Conservation (phyloP, 768 basidiomycete species). For the Chlorophyllum brunneum region DNA sequence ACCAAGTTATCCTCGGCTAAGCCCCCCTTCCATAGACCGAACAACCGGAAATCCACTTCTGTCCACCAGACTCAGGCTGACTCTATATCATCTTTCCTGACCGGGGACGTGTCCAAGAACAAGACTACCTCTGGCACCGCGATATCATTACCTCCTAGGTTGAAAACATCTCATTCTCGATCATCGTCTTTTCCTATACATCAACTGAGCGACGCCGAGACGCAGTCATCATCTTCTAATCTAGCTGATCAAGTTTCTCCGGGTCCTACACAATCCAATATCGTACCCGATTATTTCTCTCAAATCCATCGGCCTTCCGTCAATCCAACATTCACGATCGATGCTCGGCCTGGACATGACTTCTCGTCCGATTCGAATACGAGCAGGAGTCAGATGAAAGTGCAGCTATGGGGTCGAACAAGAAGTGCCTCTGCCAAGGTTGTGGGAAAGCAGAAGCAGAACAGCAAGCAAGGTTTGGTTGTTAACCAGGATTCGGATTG, state of each 20-base stretch:
- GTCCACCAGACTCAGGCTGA: not conserved
- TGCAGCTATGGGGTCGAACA: slow-evolving; percentile 56
- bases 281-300: slow-evolving; percentile 66
- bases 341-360: slow-evolving; percentile 45
- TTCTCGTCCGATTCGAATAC: slow-evolving; percentile 53
- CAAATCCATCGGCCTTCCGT: slow-evolving; percentile 79
- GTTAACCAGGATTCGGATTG: slow-evolving; percentile 34
- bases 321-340: slow-evolving; percentile 70
- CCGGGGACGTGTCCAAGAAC: not conserved
- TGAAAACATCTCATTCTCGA: slow-evolving; percentile 1
- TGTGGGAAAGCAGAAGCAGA: slow-evolving; percentile 5
- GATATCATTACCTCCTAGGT: not conserved
- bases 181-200: not conserved
- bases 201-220: not conserved
- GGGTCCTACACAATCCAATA: not conserved
- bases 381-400: slow-evolving; percentile 33
- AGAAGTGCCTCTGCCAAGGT: not conserved
- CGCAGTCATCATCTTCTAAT: not conserved
- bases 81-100: slow-evolving; percentile 1
- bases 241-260: not conserved
- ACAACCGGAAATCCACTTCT: not conserved
- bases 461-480: not conserved
- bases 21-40: not conserved
- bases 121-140: not conserved
- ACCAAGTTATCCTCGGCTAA: slow-evolving; percentile 4